A percentile compares a stretch with the other conserved stretches of the same genome.
Evolutionary conservation across 108 stramenopile species (phyloP).

Genomic region (Cylindrotheca fusiformis): DNA sequence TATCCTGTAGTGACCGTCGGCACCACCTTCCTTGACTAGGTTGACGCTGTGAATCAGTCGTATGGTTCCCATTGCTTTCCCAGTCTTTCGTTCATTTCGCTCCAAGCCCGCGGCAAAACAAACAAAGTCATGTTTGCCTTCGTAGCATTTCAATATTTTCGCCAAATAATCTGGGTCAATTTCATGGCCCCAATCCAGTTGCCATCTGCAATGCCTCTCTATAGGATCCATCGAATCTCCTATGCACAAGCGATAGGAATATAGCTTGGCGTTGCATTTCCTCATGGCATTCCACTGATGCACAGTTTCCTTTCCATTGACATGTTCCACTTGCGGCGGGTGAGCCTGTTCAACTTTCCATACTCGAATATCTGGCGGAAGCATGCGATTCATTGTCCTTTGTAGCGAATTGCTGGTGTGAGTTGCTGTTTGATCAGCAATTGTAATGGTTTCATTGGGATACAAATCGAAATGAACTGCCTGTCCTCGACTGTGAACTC

Average conservation of each 20-base stretch:
- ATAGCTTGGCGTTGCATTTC: constrained; percentile 56
- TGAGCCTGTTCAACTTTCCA: constrained; percentile 42
- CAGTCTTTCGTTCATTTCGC: constrained; percentile 41
- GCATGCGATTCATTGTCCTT: constrained; percentile 64
- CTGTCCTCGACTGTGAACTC: constrained; percentile 84
- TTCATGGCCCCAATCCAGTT: constrained; percentile 33
- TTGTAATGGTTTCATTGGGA: constrained; percentile 9
- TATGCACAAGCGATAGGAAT: constrained; percentile 68
- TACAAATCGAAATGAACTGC: constrained; percentile 83
- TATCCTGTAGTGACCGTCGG: constrained; percentile 47
- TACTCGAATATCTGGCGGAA: constrained; percentile 52
- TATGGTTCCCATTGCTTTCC: constrained; percentile 37
- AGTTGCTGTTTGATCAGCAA: neutral
- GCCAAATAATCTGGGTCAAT: constrained; percentile 37
- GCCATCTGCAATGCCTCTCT: constrained; percentile 63
- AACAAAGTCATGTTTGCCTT: constrained; percentile 75
- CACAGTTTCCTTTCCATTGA: constrained; percentile 2
- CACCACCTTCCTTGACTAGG: constrained; percentile 43
- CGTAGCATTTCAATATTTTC: constrained; percentile 48
- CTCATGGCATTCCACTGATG: constrained; percentile 69
- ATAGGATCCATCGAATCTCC: constrained; percentile 58
- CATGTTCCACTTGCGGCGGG: constrained; percentile 14
- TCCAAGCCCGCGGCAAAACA: constrained; percentile 81
- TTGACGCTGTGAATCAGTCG: constrained; percentile 64
- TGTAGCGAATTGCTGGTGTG: constrained; percentile 4